phyloP scores from a whole-genome alignment of 1,284 basidiomycete genomes.

The Porogramme epimiltina region DNA sequence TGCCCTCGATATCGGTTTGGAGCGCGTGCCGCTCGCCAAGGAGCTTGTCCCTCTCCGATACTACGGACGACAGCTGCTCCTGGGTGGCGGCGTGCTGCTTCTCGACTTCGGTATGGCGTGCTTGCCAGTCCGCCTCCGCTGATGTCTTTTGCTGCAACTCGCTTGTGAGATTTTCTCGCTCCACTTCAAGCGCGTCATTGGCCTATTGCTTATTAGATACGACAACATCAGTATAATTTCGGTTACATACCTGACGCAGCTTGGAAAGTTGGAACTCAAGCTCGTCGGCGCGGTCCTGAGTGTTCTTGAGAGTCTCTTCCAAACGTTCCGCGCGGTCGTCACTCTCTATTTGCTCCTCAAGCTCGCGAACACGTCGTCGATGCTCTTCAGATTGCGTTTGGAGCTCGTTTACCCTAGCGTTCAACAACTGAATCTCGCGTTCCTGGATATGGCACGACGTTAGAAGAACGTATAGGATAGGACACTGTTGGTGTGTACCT shows the following conservation, averaged over 20 bases:
- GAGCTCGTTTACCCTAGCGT: slow-evolving; percentile 53
- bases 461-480: neutral
- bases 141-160: slow-evolving; percentile 44
- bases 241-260: slow-evolving; percentile 61
- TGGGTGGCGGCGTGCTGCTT: slow-evolving; percentile 41
- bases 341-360: slow-evolving; percentile 79
- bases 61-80: slow-evolving; percentile 44
- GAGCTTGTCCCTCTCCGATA: slow-evolving; percentile 48
- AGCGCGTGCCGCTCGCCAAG: slow-evolving; percentile 50
- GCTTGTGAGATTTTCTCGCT: slow-evolving; percentile 56
- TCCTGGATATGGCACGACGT: slow-evolving; percentile 45
- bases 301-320: slow-evolving; percentile 71
- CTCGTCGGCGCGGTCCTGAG: slow-evolving; percentile 78
- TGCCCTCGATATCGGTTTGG: slow-evolving; percentile 46
- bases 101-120: slow-evolving; percentile 48
- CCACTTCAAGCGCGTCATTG: slow-evolving; percentile 56
- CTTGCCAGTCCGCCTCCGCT: slow-evolving; percentile 46
- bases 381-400: slow-evolving; percentile 54
- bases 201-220: slow-evolving; percentile 39
- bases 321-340: slow-evolving; percentile 78
- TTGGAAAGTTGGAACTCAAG: slow-evolving; percentile 79
- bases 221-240: neutral
- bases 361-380: slow-evolving; percentile 60
- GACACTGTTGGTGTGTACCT: slow-evolving; percentile 49
- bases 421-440: slow-evolving; percentile 65